phyloP scores from a whole-genome alignment of 1,139 yeast genomes.

The Chernovozyma aurita region DNA sequence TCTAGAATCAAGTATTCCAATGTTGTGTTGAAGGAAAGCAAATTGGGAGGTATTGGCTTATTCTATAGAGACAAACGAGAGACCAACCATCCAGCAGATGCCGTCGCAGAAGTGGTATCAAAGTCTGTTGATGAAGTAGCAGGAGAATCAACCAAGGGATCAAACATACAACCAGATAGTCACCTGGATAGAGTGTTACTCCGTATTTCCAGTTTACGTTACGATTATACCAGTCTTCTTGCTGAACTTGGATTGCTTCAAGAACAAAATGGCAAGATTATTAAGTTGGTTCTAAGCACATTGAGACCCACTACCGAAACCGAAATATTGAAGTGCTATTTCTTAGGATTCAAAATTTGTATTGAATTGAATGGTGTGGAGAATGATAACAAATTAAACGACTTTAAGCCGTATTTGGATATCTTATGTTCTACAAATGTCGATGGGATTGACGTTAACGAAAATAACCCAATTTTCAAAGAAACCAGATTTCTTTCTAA shows the following conservation, averaged over 20 bases:
- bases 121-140: neutral
- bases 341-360: conserved; percentile 11
- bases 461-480: neutral
- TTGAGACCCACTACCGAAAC: conserved; percentile 17
- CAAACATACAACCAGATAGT: neutral
- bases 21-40: conserved; percentile 2
- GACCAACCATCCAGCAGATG: too few relatives aligned
- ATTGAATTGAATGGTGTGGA: conserved; percentile 1
- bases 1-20: conserved; percentile 2
- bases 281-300: conserved; percentile 9
- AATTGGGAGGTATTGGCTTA: conserved; percentile 6
- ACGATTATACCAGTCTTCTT: conserved; percentile 3
- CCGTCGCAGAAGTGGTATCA: too few relatives aligned
- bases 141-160: too few relatives aligned
- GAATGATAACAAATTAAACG: conserved; percentile 1
- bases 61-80: too few relatives aligned
- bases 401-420: conserved; percentile 12
- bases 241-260: neutral
- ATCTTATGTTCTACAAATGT: conserved; percentile 12
- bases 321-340: conserved; percentile 14
- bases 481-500: neutral
- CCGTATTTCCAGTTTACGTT: neutral
- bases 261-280: conserved; percentile 5
- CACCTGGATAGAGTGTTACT: conserved; percentile 5
- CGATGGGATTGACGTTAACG: neutral